These are phyloP conservation scores for Pseudevernia furfuracea DNA, from an alignment of 495 filamentous ascomycete genomes.

Conservation along the genomic window DNA sequence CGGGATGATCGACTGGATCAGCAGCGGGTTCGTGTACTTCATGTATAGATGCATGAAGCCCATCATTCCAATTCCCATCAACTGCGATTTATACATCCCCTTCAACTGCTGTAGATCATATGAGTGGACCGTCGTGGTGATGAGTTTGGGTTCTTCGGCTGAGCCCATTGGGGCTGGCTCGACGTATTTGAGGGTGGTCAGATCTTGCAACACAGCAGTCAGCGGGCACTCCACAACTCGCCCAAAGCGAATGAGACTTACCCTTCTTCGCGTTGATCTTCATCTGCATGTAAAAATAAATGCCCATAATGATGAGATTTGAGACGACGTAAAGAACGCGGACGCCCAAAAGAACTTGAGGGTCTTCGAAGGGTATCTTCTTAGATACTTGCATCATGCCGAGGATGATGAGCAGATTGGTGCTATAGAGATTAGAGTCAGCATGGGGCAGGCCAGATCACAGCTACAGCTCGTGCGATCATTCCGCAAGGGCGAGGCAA, in stretches of 20 bases:
- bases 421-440: constrained; percentile 41
- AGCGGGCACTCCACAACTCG: not conserved
- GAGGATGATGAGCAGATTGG: constrained; percentile 88
- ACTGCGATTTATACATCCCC: constrained; percentile 71
- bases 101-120: constrained; percentile 85
- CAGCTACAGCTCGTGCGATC: not conserved
- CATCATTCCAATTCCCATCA: constrained; percentile 98
- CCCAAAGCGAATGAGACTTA: constrained; percentile 35
- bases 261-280: constrained; percentile 93
- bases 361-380: constrained; percentile 90
- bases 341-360: constrained; percentile 71
- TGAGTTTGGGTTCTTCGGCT: constrained; percentile 83
- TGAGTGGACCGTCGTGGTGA: constrained; percentile 89
- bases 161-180: constrained; percentile 90
- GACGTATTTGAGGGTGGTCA: constrained; percentile 97
- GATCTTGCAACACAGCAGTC: constrained; percentile 47
- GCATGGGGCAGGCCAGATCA: not conserved
- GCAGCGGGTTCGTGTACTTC: constrained; percentile 97
- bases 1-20: constrained; percentile 98
- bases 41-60: constrained; percentile 96
- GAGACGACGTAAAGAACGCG: constrained; percentile 77
- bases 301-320: constrained; percentile 74
- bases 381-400: constrained; percentile 98
- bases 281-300: constrained; percentile 75
- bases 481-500: not conserved